Base-by-base conservation (phyloP, 1,139 yeast species). In the Pichia sp. region DNA sequence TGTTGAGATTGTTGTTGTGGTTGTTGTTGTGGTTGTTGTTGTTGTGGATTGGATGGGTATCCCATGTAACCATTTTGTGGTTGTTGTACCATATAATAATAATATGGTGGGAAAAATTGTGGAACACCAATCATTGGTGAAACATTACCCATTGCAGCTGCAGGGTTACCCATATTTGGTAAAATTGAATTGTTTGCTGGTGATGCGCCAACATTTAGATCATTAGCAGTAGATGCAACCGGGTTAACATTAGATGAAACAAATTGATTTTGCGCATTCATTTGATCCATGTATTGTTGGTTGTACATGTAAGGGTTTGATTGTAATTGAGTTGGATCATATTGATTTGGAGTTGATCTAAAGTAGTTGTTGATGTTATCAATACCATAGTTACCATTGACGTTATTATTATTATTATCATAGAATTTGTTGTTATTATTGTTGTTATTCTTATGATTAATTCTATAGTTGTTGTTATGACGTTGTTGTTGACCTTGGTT, bases 301-400 rank as follows among this genome's bases (percentile, higher is more conserved):
- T 49, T 50, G 41, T 35, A 42, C 37, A 42, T 39, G 27, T 42
- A 45, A 14, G 41, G 46, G 14, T 35, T 42, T 35, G 33, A 13
- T 36, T 37, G 39, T 49, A 52, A 47, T 37, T 51, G 55, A 28
- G 48, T 50, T 35, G 50, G 54, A 37, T 54, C 54, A 36, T 47
- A 51, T 33, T 45, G 48, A 16, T 47, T 16, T 50, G 54, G 47
- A 50, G 51, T 53, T 39, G 51, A 53, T 49, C 49, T 52, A 37
- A 47, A 45, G 53, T 49, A 54, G 48, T 51, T 61, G 55, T 49
- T 55, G 42, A 49, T 53, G n/a, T n/a, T n/a, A 40, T 56, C 55
- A 27, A 51, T 48, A 44, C 52, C 55, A 46, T 47, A 50, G 48
- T 48, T 52, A 51, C 49, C 53, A 57, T 43, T 51, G 26, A 46